phyloP scores from a whole-genome alignment of 2,329 filamentous ascomycete species.

The Shiraia sp. region DNA sequence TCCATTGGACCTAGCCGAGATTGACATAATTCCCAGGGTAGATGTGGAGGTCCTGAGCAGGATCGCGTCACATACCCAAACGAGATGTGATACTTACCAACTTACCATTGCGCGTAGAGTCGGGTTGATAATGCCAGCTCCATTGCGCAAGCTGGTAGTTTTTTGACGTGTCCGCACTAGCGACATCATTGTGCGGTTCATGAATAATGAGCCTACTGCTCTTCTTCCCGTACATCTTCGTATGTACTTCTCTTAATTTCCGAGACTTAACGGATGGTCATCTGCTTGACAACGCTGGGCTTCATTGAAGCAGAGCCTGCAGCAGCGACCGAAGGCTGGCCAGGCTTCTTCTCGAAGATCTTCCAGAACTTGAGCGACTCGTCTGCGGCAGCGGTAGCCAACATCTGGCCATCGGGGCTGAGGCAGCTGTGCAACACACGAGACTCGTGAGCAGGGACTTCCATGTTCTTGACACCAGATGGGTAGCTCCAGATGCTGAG shows the following conservation, averaged over 20 bases:
- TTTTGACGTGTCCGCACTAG: conserved; percentile 17
- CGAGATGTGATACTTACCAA: conserved; percentile 48
- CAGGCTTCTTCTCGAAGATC: conserved; percentile 98
- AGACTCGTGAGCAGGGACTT: conserved; percentile 97
- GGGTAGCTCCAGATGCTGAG: conserved; percentile 99
- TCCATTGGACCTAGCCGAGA: conserved; percentile 23
- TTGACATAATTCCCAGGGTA: conserved; percentile 34
- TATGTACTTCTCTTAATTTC: not conserved
- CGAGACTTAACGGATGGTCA: conserved; percentile 62
- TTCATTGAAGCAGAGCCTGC: conserved; percentile 74
- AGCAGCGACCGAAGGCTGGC: conserved; percentile 65
- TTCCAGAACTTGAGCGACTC: conserved; percentile 99
- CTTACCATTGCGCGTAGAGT: conserved; percentile 49
- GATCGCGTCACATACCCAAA: conserved; percentile 47
- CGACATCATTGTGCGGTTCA: conserved; percentile 12
- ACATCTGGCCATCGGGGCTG: conserved; percentile 96
- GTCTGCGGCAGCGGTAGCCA: conserved; percentile 92
- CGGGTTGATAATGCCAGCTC: conserved; percentile 34
- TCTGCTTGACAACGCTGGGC: conserved; percentile 85
- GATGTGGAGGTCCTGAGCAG: conserved; percentile 36
- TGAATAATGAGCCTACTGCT: conserved; percentile 21
- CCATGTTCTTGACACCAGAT: conserved; percentile 92
- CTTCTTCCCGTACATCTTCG: conserved; percentile 5
- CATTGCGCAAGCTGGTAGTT: conserved; percentile 43
- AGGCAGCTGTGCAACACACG: conserved; percentile 95